Conservation (phyloP, 208 protist genomes). For the Trypanosoma cruzi region DNA sequence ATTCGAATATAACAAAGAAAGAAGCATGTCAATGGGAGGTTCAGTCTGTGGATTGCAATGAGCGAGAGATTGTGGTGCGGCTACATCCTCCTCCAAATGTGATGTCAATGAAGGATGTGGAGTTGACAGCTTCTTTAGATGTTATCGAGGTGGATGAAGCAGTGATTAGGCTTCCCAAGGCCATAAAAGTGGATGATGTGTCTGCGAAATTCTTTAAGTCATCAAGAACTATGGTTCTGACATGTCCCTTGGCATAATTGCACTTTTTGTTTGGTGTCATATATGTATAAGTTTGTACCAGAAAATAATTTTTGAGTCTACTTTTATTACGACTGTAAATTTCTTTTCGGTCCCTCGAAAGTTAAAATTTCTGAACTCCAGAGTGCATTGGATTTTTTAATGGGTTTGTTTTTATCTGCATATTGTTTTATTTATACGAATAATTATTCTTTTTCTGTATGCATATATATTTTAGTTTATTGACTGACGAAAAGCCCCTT, state of each 20-base stretch:
- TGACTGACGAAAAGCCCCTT: background rate
- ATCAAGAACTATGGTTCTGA: slow-evolving; percentile 48
- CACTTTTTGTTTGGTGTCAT: background rate
- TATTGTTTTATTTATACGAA: background rate
- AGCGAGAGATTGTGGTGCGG: slow-evolving; percentile 29
- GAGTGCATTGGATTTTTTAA: background rate
- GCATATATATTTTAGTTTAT: slow-evolving; percentile 12
- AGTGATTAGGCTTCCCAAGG: slow-evolving; percentile 35
- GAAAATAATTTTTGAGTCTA: background rate
- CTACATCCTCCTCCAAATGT: slow-evolving; percentile 39
- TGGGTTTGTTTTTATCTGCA: background rate
- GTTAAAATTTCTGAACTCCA: background rate
- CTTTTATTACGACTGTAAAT: background rate
- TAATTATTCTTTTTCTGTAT: slow-evolving; percentile 29
- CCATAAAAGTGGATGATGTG: slow-evolving; percentile 44
- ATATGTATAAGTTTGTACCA: too few species aligned
- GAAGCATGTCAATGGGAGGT: slow-evolving; percentile 13
- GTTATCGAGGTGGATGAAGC: slow-evolving; percentile 53
- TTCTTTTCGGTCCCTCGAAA: background rate
- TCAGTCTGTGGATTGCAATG: slow-evolving; percentile 14
- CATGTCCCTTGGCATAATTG: slow-evolving; percentile 32
- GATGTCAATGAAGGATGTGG: slow-evolving; percentile 54
- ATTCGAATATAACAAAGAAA: background rate
- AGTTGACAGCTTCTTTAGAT: slow-evolving; percentile 40
- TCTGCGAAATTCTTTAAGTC: slow-evolving; percentile 64